These are phyloP conservation scores for Solanum pennellii DNA, from an alignment of 257 asterid species.

Conservation along the genomic window DNA sequence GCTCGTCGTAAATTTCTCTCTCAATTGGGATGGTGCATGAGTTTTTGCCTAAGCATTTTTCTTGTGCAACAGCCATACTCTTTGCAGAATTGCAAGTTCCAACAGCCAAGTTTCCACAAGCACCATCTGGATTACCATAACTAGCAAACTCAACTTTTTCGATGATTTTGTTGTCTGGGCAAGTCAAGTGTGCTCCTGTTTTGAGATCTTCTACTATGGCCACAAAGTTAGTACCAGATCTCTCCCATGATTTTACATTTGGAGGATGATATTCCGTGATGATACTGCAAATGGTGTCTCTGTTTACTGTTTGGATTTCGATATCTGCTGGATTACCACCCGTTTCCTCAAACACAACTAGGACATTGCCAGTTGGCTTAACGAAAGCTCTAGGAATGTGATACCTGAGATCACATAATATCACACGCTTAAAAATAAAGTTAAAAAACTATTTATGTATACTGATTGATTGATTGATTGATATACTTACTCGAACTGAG, in stretches of 20 bases:
- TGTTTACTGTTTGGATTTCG: constrained; percentile 31
- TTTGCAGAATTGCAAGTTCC: constrained; percentile 49
- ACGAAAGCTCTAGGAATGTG: constrained; percentile 60
- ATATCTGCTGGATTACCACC: constrained; percentile 44
- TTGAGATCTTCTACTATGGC: constrained; percentile 18
- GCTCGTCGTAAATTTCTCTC: constrained; percentile 21
- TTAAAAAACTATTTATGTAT: not conserved
- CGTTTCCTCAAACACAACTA: constrained; percentile 54
- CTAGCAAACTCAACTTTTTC: constrained; percentile 45
- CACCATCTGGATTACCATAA: constrained; percentile 55
- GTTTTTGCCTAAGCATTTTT: constrained; percentile 58
- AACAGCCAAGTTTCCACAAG: constrained; percentile 39
- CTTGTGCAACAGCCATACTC: constrained; percentile 14
- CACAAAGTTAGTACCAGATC: constrained; percentile 18
- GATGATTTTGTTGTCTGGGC: constrained; percentile 36
- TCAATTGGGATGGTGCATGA: constrained; percentile 54
- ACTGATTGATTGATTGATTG: too few relatives aligned
- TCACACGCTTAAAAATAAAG: not conserved
- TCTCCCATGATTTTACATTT: constrained; percentile 22
- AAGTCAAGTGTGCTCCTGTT: constrained; percentile 25
- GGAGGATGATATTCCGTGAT: constrained; percentile 46
- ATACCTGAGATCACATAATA: constrained; percentile 3
- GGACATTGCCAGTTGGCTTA: constrained; percentile 34
- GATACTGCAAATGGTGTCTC: constrained; percentile 60
- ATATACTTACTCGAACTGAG: constrained; percentile 48